A percentile compares a stretch with the other conserved stretches of the same genome.
phyloP scores from a whole-genome alignment of 148 eudicot species.

The Persicaria maculosa region DNA sequence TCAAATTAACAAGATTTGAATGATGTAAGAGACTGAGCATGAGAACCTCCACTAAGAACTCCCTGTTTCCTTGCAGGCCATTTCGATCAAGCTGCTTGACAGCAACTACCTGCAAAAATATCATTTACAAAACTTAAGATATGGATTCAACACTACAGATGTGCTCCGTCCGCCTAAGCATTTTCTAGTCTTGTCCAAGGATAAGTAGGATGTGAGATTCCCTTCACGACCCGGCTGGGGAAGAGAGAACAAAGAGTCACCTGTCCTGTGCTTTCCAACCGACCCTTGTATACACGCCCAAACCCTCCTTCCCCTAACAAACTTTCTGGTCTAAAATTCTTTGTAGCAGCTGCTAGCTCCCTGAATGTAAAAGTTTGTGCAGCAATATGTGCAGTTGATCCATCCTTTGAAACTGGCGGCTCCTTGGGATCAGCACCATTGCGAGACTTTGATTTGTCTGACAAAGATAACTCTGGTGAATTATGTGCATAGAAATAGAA shows the following conservation, averaged over 20 bases:
- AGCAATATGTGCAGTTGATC: slow-evolving; percentile 44
- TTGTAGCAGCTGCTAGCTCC: slow-evolving; percentile 61
- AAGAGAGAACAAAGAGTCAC: too few species aligned
- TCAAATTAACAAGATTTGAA: slow-evolving; percentile 13
- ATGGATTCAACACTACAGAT: neutral
- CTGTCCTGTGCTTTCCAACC: slow-evolving; percentile 29
- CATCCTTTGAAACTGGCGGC: slow-evolving; percentile 31
- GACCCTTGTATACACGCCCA: slow-evolving; percentile 60
- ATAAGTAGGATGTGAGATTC: neutral
- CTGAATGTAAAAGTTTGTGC: slow-evolving; percentile 62
- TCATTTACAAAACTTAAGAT: neutral
- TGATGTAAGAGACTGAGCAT: slow-evolving; percentile 14
- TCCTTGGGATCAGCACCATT: slow-evolving; percentile 26
- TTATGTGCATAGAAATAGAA: neutral
- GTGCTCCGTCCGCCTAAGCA: neutral
- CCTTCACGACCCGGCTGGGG: too few species aligned
- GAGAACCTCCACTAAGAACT: slow-evolving; percentile 36
- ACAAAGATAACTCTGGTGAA: neutral
- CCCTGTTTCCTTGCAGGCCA: slow-evolving; percentile 65
- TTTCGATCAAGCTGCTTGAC: slow-evolving; percentile 61
- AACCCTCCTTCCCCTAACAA: slow-evolving; percentile 68
- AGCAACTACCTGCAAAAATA: slow-evolving; percentile 44
- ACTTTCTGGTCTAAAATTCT: slow-evolving; percentile 50
- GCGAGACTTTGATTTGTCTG: slow-evolving; percentile 11
- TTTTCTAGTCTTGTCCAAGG: neutral